phyloP scores from a whole-genome alignment of 352 stramenopile genomes.

The Blastocystis sp. region DNA sequence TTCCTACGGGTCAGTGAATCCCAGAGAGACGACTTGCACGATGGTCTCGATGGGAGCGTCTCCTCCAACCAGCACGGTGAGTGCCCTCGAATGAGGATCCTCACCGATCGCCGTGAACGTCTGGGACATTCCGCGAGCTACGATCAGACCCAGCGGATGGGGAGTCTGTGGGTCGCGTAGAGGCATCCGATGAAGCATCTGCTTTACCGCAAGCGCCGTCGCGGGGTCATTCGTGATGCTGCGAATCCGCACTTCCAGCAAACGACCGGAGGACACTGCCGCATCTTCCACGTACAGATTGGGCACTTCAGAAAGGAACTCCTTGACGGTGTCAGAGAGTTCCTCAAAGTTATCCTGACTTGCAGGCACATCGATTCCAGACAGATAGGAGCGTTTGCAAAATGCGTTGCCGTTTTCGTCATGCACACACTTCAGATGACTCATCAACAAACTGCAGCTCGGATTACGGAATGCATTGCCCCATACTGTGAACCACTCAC shows the following conservation, averaged over 20 bases:
- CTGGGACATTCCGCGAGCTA: background rate
- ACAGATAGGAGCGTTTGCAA: conserved; percentile 32
- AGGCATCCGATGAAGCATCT: conserved; percentile 46
- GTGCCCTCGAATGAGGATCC: conserved; percentile 10
- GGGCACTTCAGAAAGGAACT: conserved; percentile 52
- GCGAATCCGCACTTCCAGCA: conserved; percentile 11
- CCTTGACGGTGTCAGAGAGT: conserved; percentile 51
- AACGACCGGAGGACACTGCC: conserved; percentile 17
- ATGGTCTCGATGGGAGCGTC: background rate
- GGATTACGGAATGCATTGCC: conserved; percentile 53
- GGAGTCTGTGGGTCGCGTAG: conserved; percentile 37
- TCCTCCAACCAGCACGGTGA: conserved; percentile 20
- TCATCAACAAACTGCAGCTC: background rate
- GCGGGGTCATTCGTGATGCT: conserved; percentile 51
- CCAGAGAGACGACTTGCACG: background rate
- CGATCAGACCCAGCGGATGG: conserved; percentile 43
- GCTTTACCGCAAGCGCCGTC: conserved; percentile 16
- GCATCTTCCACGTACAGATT: conserved; percentile 56
- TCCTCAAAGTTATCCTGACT: conserved; percentile 30
- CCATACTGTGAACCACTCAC: conserved; percentile 55
- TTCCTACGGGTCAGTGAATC: background rate
- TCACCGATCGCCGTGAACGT: conserved; percentile 48
- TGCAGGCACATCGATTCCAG: conserved; percentile 17
- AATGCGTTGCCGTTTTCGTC: conserved; percentile 38
- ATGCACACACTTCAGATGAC: conserved; percentile 11